phyloP scores from a whole-genome alignment of 148 eudicot genomes.

The Polygonum maritimum region DNA sequence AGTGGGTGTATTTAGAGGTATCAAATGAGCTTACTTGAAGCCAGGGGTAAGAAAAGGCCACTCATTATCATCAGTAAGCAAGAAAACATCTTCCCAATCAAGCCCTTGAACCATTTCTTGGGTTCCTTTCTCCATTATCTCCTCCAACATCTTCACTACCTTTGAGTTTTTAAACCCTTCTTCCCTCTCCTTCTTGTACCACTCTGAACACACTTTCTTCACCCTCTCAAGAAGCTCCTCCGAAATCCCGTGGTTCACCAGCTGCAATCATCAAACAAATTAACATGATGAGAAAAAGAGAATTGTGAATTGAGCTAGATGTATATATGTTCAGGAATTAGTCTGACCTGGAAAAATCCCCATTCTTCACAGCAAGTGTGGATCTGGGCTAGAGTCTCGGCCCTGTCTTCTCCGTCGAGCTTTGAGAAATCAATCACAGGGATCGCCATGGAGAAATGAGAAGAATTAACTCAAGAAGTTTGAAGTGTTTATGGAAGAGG shows the following conservation, averaged over 20 bases:
- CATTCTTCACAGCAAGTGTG: slow-evolving; percentile 75
- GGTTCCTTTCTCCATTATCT: slow-evolving; percentile 38
- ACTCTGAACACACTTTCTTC: slow-evolving; percentile 56
- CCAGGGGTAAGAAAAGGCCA: slow-evolving; percentile 60
- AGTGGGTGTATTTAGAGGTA: not conserved
- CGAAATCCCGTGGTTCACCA: slow-evolving; percentile 84
- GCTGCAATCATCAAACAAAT: slow-evolving; percentile 27
- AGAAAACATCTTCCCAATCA: slow-evolving; percentile 90
- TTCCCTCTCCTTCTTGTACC: slow-evolving; percentile 62
- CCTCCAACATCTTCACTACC: slow-evolving; percentile 46
- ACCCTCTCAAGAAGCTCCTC: slow-evolving; percentile 78
- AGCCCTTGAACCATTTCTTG: slow-evolving; percentile 42
- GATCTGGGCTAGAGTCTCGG: slow-evolving; percentile 56
- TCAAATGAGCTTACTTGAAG: slow-evolving; percentile 46
- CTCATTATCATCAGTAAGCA: slow-evolving; percentile 56
- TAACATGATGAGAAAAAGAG: not conserved
- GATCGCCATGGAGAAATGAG: slow-evolving; percentile 44
- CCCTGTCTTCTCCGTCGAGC: slow-evolving; percentile 73
- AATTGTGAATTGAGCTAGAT: not conserved
- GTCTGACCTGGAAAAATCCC: slow-evolving; percentile 83
- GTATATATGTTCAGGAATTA: not conserved
- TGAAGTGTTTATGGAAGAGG: not conserved
- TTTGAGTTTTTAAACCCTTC: slow-evolving; percentile 53
- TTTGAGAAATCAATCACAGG: slow-evolving; percentile 93
- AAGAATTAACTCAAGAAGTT: not conserved